Evolutionary conservation across 345 rosid species (phyloP), one percentile per base, ranked within the genome.

Genomic region (Eutrema heterophyllum): DNA sequence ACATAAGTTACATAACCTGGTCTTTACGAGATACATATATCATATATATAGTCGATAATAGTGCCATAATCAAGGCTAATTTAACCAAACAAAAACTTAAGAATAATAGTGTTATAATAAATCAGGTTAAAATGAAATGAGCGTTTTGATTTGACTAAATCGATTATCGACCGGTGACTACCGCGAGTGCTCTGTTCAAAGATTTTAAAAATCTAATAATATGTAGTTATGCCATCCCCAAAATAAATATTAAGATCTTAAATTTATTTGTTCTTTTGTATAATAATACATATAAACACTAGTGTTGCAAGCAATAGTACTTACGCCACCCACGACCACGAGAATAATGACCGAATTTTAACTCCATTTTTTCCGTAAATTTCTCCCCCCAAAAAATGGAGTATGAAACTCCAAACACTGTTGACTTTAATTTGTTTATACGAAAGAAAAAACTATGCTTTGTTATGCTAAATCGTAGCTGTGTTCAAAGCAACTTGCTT

Each of bases 391-490:
- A 14, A 54, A 13, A 54, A 30, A 3, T 12, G 48, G 59, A 51
- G 39, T 55, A 63, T 63, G 64, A 66, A 58, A 49, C 67, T 49
- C 26, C n/a, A 64, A 73, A 51, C 40, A 63, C 70, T 62, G 75
- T 76, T 76, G 79, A 76, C 79, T 69, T 53, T 38, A n/a, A 8
- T 16, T 2, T 67, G n/a, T 10, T 21, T 12, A 60, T 39, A 50
- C 21, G 5, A 67, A 15, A 21, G 24, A 50, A 27, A 75, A 27
- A 75, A 15, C 0, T 16, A 3, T 70, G 71, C 71, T 16, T 76
- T 30, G 71, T 70, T 45, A 55, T 56, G 75, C 71, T 70, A 55
- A 64, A 76, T 64, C 54, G 24, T 64, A 76, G 80, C 75, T 70
- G 80, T 76, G 4, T 21, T 39, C 54, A 57, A 59, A 26, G 54